These are phyloP conservation scores for Conidiobolus incongruus DNA, from an alignment of 371 early-diverging fungal species.

Conservation along the genomic window DNA sequence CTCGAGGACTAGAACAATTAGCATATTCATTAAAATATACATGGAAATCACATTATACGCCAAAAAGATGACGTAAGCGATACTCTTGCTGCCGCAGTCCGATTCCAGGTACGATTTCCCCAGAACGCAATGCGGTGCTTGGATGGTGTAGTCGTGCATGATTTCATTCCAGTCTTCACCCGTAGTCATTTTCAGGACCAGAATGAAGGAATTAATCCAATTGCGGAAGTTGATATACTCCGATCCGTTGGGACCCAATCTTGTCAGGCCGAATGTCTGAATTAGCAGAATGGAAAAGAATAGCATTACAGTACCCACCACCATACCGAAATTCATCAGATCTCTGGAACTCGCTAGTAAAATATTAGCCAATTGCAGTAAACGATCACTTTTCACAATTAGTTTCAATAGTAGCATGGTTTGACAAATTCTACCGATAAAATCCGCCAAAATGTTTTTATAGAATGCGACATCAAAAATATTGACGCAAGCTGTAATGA, in stretches of 20 bases:
- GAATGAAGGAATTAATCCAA: slow-evolving; percentile 25
- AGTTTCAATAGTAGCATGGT: not conserved
- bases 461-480: not conserved
- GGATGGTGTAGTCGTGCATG: slow-evolving; percentile 39
- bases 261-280: slow-evolving; percentile 43
- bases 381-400: not conserved
- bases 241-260: slow-evolving; percentile 25
- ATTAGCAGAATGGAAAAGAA: slow-evolving; percentile 45
- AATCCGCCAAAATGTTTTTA: no score
- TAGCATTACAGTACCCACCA: slow-evolving; percentile 34
- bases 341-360: not conserved
- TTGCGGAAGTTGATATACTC: slow-evolving; percentile 33
- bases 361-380: not conserved
- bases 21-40: slow-evolving; percentile 50
- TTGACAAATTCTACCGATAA: not conserved
- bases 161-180: slow-evolving; percentile 52
- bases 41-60: slow-evolving; percentile 48
- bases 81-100: slow-evolving; percentile 34
- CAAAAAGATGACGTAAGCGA: slow-evolving; percentile 36
- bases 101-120: slow-evolving; percentile 23
- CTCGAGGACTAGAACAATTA: slow-evolving; percentile 43
- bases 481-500: not conserved
- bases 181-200: slow-evolving; percentile 34
- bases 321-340: slow-evolving; percentile 1
- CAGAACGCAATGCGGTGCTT: slow-evolving; percentile 31